These are phyloP conservation scores for Lotus japonicus DNA, from an alignment of 306 rosid species.

Conservation along the genomic window DNA sequence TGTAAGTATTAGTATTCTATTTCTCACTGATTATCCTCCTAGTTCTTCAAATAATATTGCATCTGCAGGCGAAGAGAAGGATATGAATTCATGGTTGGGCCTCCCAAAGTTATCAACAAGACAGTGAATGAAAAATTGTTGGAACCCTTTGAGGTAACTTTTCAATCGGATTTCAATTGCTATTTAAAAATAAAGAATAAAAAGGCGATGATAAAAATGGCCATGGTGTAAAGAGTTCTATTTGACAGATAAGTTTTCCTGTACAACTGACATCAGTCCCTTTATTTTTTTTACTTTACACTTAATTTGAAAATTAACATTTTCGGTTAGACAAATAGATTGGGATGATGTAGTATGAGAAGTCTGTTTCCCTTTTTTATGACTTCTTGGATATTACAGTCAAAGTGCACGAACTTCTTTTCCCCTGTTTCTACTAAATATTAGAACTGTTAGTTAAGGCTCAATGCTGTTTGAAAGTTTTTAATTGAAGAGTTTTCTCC, in stretches of 20 bases:
- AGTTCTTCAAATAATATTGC: slow-evolving; percentile 22
- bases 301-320: neutral
- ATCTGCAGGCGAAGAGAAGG: slow-evolving; percentile 94
- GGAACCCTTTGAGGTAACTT: slow-evolving; percentile 90
- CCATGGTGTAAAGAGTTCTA: neutral
- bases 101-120: slow-evolving; percentile 96
- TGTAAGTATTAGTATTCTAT: slow-evolving; percentile 49
- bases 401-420: neutral
- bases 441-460: neutral
- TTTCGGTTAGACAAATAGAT: neutral
- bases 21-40: slow-evolving; percentile 10
- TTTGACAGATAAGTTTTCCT: slow-evolving; percentile 4
- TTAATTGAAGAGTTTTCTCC: neutral
- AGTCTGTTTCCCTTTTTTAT: neutral
- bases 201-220: neutral
- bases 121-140: slow-evolving; percentile 56
- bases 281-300: neutral
- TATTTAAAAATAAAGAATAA: neutral
- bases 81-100: slow-evolving; percentile 97
- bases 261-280: neutral
- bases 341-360: slow-evolving; percentile 6
- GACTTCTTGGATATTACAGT: neutral
- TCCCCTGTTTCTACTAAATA: neutral
- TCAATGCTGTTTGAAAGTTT: neutral
- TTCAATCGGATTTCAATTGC: neutral